Conservation (phyloP, 495 filamentous ascomycete species). For the Lasiosphaeriaceae sp. region DNA sequence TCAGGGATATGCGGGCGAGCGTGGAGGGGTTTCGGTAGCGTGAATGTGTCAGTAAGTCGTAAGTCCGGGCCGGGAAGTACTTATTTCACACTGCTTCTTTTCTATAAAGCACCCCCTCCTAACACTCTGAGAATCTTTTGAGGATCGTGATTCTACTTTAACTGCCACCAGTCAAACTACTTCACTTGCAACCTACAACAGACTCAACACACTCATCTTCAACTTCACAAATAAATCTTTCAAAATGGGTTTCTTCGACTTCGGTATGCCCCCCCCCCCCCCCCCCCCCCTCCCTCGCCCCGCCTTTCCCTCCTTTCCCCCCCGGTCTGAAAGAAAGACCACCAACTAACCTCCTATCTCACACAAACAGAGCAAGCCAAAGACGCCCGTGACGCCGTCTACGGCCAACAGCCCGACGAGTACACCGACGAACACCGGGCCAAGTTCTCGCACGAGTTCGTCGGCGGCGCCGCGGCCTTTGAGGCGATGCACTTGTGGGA, state of each 20-base stretch:
- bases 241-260: constrained; percentile 37
- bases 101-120: neutral
- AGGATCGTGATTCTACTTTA: neutral
- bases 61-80: too few species aligned
- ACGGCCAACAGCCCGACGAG: constrained; percentile 32
- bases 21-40: too few species aligned
- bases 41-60: too few species aligned
- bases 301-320: neutral
- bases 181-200: too few species aligned
- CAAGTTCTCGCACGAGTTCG: constrained; percentile 66
- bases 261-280: constrained; percentile 24
- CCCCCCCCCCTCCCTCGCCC: neutral
- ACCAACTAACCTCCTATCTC: neutral
- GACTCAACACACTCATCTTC: constrained; percentile 4
- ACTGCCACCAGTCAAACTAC: too few species aligned
- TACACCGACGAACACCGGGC: constrained; percentile 47
- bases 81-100: too few species aligned
- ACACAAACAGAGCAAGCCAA: constrained; percentile 33
- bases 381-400: constrained; percentile 58
- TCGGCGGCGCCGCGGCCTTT: constrained; percentile 75
- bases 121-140: neutral
- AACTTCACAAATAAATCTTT: neutral
- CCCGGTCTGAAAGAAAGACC: neutral
- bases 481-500: constrained; percentile 78
- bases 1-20: too few species aligned